Conservation (phyloP, 495 filamentous ascomycete genomes). For the Chaetomium cochliodes region DNA sequence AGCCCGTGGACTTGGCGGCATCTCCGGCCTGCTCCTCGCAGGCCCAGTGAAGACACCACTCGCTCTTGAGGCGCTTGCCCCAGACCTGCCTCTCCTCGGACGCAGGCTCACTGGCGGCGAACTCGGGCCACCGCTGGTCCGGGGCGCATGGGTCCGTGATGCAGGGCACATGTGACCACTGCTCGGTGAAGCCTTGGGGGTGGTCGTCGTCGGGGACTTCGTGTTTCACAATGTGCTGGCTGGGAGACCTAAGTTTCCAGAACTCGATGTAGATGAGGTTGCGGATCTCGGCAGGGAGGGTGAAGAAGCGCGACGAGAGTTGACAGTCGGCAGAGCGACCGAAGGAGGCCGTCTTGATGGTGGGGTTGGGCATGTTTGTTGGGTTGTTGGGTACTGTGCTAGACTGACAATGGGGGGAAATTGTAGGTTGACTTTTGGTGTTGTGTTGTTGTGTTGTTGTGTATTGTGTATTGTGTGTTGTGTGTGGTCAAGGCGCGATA, state of each 20-base stretch:
- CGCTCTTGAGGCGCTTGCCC: slow-evolving; percentile 23
- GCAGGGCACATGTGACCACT: slow-evolving; percentile 22
- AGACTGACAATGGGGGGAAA: too few species aligned
- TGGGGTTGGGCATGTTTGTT: not conserved
- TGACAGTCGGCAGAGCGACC: slow-evolving; percentile 20
- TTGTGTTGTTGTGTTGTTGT: not conserved
- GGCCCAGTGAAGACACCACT: slow-evolving; percentile 33
- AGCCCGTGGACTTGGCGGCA: not conserved
- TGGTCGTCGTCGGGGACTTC: not conserved
- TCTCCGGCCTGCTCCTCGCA: slow-evolving; percentile 24
- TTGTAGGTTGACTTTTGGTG: not conserved
- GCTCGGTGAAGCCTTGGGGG: not conserved
- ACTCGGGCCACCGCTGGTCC: slow-evolving; percentile 21
- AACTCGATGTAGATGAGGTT: slow-evolving; percentile 32
- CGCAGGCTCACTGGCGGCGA: not conserved
- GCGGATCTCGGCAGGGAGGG: slow-evolving; percentile 32
- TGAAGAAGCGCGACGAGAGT: slow-evolving; percentile 29
- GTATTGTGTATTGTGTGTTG: not conserved
- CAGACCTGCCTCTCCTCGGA: slow-evolving; percentile 17
- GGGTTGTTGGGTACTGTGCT: not conserved
- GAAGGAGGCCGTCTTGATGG: not conserved
- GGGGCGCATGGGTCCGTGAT: slow-evolving; percentile 11
- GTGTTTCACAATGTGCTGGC: slow-evolving; percentile 9
- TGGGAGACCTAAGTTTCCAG: slow-evolving; percentile 11
- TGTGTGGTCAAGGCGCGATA: not conserved